Percentiles rank a stretch among this genome's conserved stretches.
phyloP scores from a whole-genome alignment of 2,329 filamentous ascomycete species.

The Thielaviopsis ethacetica region DNA sequence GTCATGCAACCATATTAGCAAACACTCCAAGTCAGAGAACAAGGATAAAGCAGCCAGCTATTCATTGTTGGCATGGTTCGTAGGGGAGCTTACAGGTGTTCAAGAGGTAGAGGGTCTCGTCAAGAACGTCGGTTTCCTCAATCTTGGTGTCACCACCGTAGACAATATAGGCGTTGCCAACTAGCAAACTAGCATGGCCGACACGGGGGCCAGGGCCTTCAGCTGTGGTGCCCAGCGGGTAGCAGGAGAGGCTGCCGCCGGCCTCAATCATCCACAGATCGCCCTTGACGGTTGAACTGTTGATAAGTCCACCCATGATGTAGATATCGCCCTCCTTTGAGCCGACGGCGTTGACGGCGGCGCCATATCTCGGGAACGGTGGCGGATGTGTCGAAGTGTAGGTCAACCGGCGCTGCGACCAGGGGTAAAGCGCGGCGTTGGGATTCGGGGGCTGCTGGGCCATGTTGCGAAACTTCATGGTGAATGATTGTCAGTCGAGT shows the following conservation, averaged over 20 bases:
- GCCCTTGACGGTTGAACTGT: conserved; percentile 87
- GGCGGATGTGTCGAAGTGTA: conserved; percentile 70
- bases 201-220: conserved; percentile 92
- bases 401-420: conserved; percentile 79
- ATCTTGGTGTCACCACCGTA: conserved; percentile 98
- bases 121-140: conserved; percentile 76
- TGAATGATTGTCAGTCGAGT: conserved; percentile 11
- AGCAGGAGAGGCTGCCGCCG: conserved; percentile 73
- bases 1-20: too few relatives aligned
- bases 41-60: background rate
- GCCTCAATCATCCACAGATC: conserved; percentile 97
- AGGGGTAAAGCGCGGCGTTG: conserved; percentile 79
- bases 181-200: conserved; percentile 80
- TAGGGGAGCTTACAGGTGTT: conserved; percentile 70
- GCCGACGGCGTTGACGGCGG: conserved; percentile 79
- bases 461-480: conserved; percentile 37
- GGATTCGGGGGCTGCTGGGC: conserved; percentile 27
- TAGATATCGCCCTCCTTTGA: conserved; percentile 97
- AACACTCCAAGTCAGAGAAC: too few relatives aligned
- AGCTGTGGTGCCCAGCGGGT: conserved; percentile 76
- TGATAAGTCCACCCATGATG: conserved; percentile 91
- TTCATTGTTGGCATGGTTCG: background rate
- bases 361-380: conserved; percentile 91
- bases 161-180: conserved; percentile 97
- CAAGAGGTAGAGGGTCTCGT: conserved; percentile 88